Base-by-base conservation (phyloP, 805 yeast species). In the Kregervanrija delftensis region DNA sequence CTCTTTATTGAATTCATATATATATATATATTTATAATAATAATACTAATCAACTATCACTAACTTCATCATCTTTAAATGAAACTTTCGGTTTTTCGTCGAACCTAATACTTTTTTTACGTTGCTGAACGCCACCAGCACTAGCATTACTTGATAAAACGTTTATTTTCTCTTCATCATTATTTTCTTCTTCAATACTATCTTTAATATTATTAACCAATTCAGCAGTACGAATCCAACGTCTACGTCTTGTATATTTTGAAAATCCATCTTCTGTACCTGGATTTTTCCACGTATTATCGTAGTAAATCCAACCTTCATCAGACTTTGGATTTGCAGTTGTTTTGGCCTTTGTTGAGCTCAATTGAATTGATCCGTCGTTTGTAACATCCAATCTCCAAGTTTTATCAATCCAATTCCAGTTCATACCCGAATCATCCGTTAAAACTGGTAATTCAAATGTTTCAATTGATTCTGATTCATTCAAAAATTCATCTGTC, bases 191-290 rank as follows among this genome's bases (percentile, higher is more conserved):
- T 32, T 35, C 11, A 39, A 22, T 28, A 31, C 12, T 12, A 39
- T 11, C 9, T 12, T 30, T 30, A 33, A 22, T 13, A 11, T 64
- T 54, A 4, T 74, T 65, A 8, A 85, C 81, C 52, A 89, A 71
- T 61, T 87, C 95, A 0, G 99, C 99, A 1, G 95, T 87, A 51
- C 99, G 77, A 12, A 91, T 77, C 99, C 99, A 91, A 60, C 97
- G 75, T 68, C 99, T 78, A 60, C 96, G 77, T 63, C 99, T 77
- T 5, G 98, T 91, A 59, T 89, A 91, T 62, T 88, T 89, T 17
- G 93, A 79, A 64, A 81, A 90, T 3, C 93, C 75, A 60, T 90
- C 95, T 45, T 86, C 96, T 1, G 93, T 79, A 1, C 89, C 69
- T 13, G 98, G 96, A 52, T 79, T 81, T 55, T 86, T 86, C 99